These are phyloP conservation scores for Rehmannia glutinosa DNA, from an alignment of 257 asterid genomes.

Conservation along the genomic window DNA sequence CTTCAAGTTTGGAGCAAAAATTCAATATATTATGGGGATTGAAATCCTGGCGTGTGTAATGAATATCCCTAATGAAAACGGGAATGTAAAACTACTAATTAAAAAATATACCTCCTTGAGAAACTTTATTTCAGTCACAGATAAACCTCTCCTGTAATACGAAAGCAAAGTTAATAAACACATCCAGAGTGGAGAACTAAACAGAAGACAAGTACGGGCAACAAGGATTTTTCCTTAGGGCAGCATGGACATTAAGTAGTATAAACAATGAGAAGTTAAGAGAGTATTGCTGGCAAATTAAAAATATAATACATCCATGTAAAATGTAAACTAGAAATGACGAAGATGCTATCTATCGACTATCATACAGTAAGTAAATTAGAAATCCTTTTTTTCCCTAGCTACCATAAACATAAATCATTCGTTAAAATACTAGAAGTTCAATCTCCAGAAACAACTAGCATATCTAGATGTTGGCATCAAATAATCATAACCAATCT, in stretches of 20 bases:
- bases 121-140: constrained; percentile 70
- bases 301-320: neutral
- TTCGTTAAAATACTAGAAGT: neutral
- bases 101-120: constrained; percentile 68
- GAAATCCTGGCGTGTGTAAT: constrained; percentile 9
- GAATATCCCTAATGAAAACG: neutral
- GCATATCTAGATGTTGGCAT: neutral
- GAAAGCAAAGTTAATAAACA: constrained; percentile 24
- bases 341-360: constrained; percentile 1
- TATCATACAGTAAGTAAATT: neutral
- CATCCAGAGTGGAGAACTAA: constrained; percentile 16
- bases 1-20: neutral
- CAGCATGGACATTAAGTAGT: neutral
- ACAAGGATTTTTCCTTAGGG: neutral
- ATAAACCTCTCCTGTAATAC: constrained; percentile 86
- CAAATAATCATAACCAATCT: neutral
- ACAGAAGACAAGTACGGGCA: neutral
- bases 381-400: neutral
- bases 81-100: neutral
- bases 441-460: neutral
- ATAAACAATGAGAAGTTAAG: neutral
- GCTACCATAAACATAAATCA: neutral
- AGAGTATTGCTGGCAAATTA: neutral
- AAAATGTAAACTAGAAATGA: neutral
- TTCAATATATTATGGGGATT: neutral